phyloP scores from a whole-genome alignment of 2,329 filamentous ascomycete genomes.

The Colletotrichum aenigma region DNA sequence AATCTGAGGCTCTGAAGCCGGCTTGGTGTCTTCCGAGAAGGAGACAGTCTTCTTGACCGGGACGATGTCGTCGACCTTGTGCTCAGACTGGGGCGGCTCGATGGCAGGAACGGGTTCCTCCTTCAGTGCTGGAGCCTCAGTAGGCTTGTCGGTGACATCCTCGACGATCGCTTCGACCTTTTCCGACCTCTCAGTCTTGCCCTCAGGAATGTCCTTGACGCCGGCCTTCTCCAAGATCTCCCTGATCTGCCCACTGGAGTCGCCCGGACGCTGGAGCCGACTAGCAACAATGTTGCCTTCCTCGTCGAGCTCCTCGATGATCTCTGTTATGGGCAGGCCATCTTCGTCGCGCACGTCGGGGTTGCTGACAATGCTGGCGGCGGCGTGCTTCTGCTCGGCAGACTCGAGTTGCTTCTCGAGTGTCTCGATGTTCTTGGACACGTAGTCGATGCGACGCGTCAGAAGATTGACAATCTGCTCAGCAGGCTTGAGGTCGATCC shows the following conservation, averaged over 20 bases:
- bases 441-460: slow-evolving; percentile 84
- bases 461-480: slow-evolving; percentile 72
- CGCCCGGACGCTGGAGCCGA: slow-evolving; percentile 69
- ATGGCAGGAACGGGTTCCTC: background rate
- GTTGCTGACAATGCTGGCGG: slow-evolving; percentile 62
- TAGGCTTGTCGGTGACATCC: slow-evolving; percentile 14
- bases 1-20: slow-evolving; percentile 40
- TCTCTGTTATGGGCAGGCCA: slow-evolving; percentile 83
- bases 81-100: background rate
- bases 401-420: slow-evolving; percentile 74
- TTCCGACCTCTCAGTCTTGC: slow-evolving; percentile 2
- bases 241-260: slow-evolving; percentile 69
- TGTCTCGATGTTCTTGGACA: slow-evolving; percentile 77
- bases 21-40: slow-evolving; percentile 66
- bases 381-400: slow-evolving; percentile 72
- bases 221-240: slow-evolving; percentile 81
- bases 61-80: background rate
- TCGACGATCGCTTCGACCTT: slow-evolving; percentile 7
- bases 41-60: slow-evolving; percentile 62
- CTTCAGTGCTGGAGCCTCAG: background rate
- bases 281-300: slow-evolving; percentile 82
- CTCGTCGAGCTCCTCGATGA: slow-evolving; percentile 90
- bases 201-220: slow-evolving; percentile 51
- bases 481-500: slow-evolving; percentile 50
- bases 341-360: slow-evolving; percentile 69